Evolutionary conservation across 2,329 filamentous ascomycete species (phyloP), one percentile per base, ranked within the genome.

Genomic region (Chaetomiaceae sp.): DNA sequence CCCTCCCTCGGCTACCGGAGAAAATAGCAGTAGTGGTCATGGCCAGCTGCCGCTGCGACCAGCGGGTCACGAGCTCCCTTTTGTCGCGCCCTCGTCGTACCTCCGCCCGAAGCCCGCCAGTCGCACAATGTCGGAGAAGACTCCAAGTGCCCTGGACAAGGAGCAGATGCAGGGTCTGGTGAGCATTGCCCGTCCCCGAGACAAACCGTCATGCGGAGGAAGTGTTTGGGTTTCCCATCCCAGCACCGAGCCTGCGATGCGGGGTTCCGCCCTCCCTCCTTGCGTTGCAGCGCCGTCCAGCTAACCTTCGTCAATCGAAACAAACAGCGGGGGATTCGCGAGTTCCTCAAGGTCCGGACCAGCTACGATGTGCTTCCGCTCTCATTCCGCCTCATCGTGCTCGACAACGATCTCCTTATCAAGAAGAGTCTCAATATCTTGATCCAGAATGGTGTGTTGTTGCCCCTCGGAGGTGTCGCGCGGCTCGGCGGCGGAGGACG

Each of bases 351-450:
- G 72, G 87, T 95, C 63, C 87, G 94, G 67, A 97, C 90, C 33
- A 96, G 91, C 71, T 99, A 99, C 77, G 94, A 99, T 74, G 94
- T 99, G 62, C 80, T 99, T 44, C 94, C 94, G 17, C 83, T 99
- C 57, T 96, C 91, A 62, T 99, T 95, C 73, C 88, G 94, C 59
- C 84, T 99, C 51, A 95, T 99, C 66, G 84, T 96, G 60, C 89
- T 99, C 69, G 95, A 99, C 72, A 97, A 91, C 58, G 86, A 91
- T 58, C 80, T 99, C 54, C 84, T 96, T 51, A 95, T 99, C 65
- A 96, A 95, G 76, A 96, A 97, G 80, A 96, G 91, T 71, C 76
- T 99, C 65, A 91, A 89, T 66, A 97, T 97, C 63, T 79, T 99
- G 60, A 90, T 91, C 43, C 92, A 97, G 71, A 97, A 97, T 78